Conservation (phyloP, 352 stramenopile genomes). For the Halophytophthora batemanensis region DNA sequence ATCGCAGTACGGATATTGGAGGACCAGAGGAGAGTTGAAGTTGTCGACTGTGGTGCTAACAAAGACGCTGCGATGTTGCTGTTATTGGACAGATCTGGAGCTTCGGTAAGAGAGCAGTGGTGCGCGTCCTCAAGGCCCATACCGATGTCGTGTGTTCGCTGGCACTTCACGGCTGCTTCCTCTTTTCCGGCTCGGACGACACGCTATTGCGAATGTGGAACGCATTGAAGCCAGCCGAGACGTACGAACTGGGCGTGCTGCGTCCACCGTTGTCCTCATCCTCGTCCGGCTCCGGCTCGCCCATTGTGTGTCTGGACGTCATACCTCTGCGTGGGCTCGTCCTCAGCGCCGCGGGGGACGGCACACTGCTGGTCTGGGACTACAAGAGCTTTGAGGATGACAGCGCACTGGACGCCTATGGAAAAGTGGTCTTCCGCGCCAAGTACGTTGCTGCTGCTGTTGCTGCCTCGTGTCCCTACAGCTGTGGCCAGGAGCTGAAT, state of each 20-base stretch:
- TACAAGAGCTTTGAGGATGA: conserved; percentile 45
- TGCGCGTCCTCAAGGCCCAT: conserved; percentile 54
- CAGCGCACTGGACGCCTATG: conserved; percentile 34
- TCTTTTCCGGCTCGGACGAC: conserved; percentile 80
- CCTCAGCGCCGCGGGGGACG: conserved; percentile 47
- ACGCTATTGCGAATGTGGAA: conserved; percentile 68
- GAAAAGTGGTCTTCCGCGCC: conserved; percentile 39
- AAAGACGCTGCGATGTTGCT: not conserved
- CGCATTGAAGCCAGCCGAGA: conserved; percentile 30
- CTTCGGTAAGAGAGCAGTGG: conserved; percentile 37
- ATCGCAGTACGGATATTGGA: conserved; percentile 32
- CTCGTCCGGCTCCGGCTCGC: conserved; percentile 34
- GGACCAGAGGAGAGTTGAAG: not conserved
- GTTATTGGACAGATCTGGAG: conserved; percentile 43
- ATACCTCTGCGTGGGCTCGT: conserved; percentile 33
- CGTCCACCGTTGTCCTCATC: conserved; percentile 28
- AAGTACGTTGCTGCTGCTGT: conserved; percentile 26
- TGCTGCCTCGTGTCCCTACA: not conserved
- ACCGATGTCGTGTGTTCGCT: conserved; percentile 48
- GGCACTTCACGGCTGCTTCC: conserved; percentile 59
- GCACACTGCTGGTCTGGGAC: conserved; percentile 59
- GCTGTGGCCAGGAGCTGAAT: not conserved
- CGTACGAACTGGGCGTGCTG: conserved; percentile 59
- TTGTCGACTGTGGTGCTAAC: not conserved
- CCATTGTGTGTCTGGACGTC: conserved; percentile 56